Evolutionary conservation across 805 yeast species (phyloP).

Genomic region (Lipomyces starkeyi): DNA sequence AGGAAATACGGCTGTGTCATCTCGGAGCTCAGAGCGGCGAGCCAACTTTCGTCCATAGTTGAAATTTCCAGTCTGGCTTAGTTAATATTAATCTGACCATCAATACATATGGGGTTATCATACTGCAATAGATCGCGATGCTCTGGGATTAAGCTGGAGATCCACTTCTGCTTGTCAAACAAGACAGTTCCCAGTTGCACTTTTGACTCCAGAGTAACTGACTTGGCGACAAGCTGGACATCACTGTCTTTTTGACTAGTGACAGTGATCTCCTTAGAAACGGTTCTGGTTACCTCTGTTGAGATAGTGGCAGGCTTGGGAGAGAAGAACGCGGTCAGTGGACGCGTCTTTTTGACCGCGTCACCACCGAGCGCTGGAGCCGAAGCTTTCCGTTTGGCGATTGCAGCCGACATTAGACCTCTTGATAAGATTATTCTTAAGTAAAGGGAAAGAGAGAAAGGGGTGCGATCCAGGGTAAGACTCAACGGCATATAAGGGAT

Average conservation of each 20-base stretch:
- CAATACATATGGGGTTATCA: conserved; percentile 24
- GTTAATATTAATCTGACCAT: conserved; percentile 18
- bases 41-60: conserved; percentile 80
- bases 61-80: conserved; percentile 61
- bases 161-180: conserved; percentile 60
- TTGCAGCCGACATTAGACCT: conserved; percentile 6
- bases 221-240: neutral
- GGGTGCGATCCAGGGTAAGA: neutral
- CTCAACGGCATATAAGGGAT: neutral
- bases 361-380: neutral
- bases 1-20: conserved; percentile 86
- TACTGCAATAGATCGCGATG: conserved; percentile 56
- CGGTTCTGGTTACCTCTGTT: neutral
- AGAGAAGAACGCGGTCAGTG: conserved; percentile 26
- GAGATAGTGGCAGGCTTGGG: conserved; percentile 8
- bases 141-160: conserved; percentile 55
- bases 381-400: conserved; percentile 26
- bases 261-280: neutral
- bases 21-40: conserved; percentile 68
- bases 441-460: neutral
- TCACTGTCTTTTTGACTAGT: neutral
- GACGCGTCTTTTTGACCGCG: conserved; percentile 24
- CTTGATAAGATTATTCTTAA: neutral
- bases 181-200: neutral
- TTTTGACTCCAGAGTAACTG: neutral